Evolutionary conservation across 345 rosid genomes (phyloP), one percentile per base, ranked within the genome.

Genomic region (Moringa oleifera): DNA sequence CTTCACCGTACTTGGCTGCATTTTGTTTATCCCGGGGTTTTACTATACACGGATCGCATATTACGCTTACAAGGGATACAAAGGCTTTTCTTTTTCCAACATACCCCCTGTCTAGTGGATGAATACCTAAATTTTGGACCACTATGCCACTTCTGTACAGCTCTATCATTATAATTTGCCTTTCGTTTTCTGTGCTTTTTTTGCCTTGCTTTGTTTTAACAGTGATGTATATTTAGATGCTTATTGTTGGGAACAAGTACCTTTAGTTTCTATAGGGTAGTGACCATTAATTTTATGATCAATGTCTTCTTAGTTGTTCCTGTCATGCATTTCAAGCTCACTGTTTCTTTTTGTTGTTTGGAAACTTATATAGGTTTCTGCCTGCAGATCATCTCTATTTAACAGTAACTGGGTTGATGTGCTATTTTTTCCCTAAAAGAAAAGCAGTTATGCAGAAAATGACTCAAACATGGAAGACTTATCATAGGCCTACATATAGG

Each of bases 1-100:
- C 94, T 93, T 93, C 71, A 85, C 83, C 5, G 69, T 93, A 31
- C 72, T 93, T 20, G 98, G 98, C n/a, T 73, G 81, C 65, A 68
- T 93, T 28, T 69, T 93, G 80, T 93, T 93, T 69, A 87, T 90
- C 45, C 98, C 98, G 0, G 98, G 98, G 36, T 93, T 82, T 70
- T 93, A 93, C 66, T 93, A 93, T 23, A 87, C 98, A 0, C 76
- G 98, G 80, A 85, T 93, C 8, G 97, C 98, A 0, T 93, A 90
- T 70, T 93, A 90, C 68, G 98, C 98, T 0, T 90, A 90, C 69
- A 93, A 93, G 71, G 98, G 98, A 50, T 93, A 90, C 83, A 81
- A 81, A 73, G 98, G 98, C 58, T 93, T 93, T 84, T 93, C 98
- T 55, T 93, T 93, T 73, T 69, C 90, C 76, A 93, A 83, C 74